A percentile compares a stretch with the other conserved stretches of the same genome.
phyloP scores from a whole-genome alignment of 169 alveolate species.

The Miamiensis avidus region DNA sequence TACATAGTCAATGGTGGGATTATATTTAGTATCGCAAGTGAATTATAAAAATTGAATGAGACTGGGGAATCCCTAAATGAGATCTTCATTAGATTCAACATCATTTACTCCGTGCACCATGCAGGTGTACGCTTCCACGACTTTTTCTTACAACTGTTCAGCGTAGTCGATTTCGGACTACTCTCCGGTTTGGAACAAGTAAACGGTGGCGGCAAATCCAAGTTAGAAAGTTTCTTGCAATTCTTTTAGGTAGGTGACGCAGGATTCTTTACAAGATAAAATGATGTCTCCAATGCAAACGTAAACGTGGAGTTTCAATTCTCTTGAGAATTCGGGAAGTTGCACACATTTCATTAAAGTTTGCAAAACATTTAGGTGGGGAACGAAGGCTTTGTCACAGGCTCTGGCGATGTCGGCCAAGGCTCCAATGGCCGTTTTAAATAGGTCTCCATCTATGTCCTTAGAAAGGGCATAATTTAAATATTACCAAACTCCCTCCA shows the following conservation, averaged over 20 bases:
- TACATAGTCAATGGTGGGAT: constrained; percentile 10
- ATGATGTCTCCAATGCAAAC: constrained; percentile 19
- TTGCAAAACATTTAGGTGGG: background rate
- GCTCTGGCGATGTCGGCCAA: constrained; percentile 27
- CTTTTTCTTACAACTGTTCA: constrained; percentile 17
- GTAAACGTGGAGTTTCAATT: constrained; percentile 6
- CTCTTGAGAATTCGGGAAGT: constrained; percentile 5
- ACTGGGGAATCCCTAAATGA: background rate
- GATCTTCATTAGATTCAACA: background rate
- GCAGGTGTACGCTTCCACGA: constrained; percentile 18
- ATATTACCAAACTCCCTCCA: constrained; percentile 19
- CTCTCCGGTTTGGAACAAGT: background rate
- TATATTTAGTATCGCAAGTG: background rate
- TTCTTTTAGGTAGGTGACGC: background rate
- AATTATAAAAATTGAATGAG: background rate
- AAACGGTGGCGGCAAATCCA: constrained; percentile 9
- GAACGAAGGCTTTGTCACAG: background rate
- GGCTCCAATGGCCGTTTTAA: constrained; percentile 26
- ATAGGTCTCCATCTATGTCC: constrained; percentile 5
- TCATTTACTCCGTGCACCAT: constrained; percentile 20
- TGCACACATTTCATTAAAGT: constrained; percentile 4
- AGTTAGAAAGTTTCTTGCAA: background rate
- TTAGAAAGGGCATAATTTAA: constrained; percentile 4
- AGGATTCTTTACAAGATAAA: constrained; percentile 12
- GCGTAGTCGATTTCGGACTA: constrained; percentile 1